Evolutionary conservation across 768 basidiomycete species (phyloP), one percentile per base, ranked within the genome.

Genomic region (Lactarius evosmus): DNA sequence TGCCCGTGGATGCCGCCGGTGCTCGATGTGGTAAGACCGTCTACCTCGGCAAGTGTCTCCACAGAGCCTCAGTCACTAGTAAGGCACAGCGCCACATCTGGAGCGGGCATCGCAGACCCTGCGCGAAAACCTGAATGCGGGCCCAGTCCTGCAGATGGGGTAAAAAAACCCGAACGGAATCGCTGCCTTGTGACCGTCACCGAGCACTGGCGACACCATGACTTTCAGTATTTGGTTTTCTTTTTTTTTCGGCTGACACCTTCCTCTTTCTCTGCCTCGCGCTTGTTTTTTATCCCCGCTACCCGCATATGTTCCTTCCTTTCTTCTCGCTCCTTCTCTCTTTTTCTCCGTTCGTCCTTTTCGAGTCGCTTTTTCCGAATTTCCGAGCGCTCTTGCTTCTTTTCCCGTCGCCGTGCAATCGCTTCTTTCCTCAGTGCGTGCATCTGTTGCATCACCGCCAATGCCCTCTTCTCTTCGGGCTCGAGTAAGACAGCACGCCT

Each of bases 401-500:
- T 97, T 74, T 88, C 92, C 70, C 83, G 87, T 71, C 95, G 78
- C 71, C 86, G 79, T 49, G 74, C 78, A 2, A 93, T 81, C 76
- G 96, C 91, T 71, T 95, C 95, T 75, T 95, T 98, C 63, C 93
- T 78, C 70, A 99, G 75, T 7, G 95, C 92, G 54, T 90, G 85
- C 67, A 98, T 93, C 79, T 98, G 95, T 74, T 98, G 96, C 73
- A 99, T 73, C 41, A 98, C 76, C 41, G 91, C 88, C 22, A 98
- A 78, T 0, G 97, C 95, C 73, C 86, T 89, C 80, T 89, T 93
- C 79, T 98, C 97, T 73, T 96, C 94, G 1, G 93, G 91, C 71
- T 96, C 91, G 82, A 98, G 83, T 51, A 99, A 87, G 29, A 98
- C 95, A 1, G 96, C 95, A 14, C 97, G 87, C 75, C 91, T 93